Percentiles rank a stretch among this genome's conserved stretches.
Evolutionary conservation across 2,329 filamentous ascomycete genomes (phyloP).

Genomic region (Fusarium keratoplasticum): DNA sequence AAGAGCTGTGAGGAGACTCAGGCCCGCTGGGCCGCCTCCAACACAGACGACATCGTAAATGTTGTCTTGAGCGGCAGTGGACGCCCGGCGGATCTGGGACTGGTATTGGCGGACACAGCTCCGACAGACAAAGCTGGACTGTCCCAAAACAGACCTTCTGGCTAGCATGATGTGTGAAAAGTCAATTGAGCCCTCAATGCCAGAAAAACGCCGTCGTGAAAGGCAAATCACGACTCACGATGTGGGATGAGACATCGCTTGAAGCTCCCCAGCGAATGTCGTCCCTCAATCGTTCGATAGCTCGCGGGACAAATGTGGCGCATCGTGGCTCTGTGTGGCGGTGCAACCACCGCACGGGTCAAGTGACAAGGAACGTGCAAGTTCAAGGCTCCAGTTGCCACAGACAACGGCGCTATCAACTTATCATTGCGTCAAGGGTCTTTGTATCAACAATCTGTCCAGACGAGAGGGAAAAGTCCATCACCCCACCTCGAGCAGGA

Average conservation of each 20-base stretch:
- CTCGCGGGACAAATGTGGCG: conserved; percentile 27
- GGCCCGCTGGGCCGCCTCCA: conserved; percentile 87
- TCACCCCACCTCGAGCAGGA: conserved; percentile 34
- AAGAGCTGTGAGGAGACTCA: conserved; percentile 83
- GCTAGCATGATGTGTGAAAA: conserved; percentile 42
- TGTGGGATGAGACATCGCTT: conserved; percentile 25
- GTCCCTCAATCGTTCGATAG: conserved; percentile 41
- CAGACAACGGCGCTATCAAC: conserved; percentile 51
- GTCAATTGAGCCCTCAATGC: conserved; percentile 5
- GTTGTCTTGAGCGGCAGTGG: conserved; percentile 66
- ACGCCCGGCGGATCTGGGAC: conserved; percentile 53
- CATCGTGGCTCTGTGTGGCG: conserved; percentile 23
- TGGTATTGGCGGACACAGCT: conserved; percentile 58
- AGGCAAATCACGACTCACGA: conserved; percentile 4
- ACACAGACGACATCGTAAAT: conserved; percentile 95
- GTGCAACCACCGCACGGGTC: conserved; percentile 27
- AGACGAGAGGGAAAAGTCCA: conserved; percentile 32
- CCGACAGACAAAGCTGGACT: conserved; percentile 57
- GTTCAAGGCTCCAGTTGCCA: conserved; percentile 50
- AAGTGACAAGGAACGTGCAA: conserved; percentile 35
- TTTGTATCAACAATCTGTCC: conserved; percentile 41
- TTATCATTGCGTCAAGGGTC: conserved; percentile 50
- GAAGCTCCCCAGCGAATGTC: conserved; percentile 23
- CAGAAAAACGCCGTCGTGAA: conserved; percentile 7
- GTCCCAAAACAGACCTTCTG: conserved; percentile 39